Conservation (phyloP, 441 rosid species). For the Mallotus repandus region DNA sequence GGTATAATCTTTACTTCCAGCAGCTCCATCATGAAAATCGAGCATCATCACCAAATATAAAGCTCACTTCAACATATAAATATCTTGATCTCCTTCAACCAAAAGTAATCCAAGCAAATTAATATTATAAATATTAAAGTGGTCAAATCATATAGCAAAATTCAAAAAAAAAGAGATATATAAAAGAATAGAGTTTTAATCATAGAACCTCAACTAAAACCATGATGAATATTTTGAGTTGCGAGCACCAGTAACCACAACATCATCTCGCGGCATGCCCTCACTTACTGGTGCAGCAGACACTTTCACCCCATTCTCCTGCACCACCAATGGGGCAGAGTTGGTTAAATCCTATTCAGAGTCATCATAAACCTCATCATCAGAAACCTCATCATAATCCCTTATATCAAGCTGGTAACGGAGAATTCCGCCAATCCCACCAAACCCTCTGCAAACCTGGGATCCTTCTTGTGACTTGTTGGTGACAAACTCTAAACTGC, state of each 20-base stretch:
- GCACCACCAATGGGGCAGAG: slow-evolving; percentile 53
- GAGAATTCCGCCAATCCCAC: slow-evolving; percentile 87
- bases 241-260: background rate
- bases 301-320: slow-evolving; percentile 39
- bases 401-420: slow-evolving; percentile 83
- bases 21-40: too few species aligned
- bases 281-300: slow-evolving; percentile 49
- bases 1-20: background rate
- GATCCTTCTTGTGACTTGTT: slow-evolving; percentile 90
- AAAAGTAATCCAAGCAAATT: background rate
- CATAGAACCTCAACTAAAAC: slow-evolving; percentile 25
- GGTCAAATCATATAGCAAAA: background rate
- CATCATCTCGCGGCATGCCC: slow-evolving; percentile 25
- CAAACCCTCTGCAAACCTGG: slow-evolving; percentile 86
- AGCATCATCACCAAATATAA: too few species aligned
- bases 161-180: too few species aligned
- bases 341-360: slow-evolving; percentile 81
- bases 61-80: background rate
- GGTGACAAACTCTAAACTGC: slow-evolving; percentile 77
- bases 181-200: background rate
- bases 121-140: background rate
- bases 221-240: slow-evolving; percentile 6
- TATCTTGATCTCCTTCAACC: background rate
- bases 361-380: slow-evolving; percentile 57
- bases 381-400: slow-evolving; percentile 64